These are phyloP conservation scores for Cladosporium austrohemisphaericum DNA, from an alignment of 2,329 filamentous ascomycete genomes.

Conservation along the genomic window DNA sequence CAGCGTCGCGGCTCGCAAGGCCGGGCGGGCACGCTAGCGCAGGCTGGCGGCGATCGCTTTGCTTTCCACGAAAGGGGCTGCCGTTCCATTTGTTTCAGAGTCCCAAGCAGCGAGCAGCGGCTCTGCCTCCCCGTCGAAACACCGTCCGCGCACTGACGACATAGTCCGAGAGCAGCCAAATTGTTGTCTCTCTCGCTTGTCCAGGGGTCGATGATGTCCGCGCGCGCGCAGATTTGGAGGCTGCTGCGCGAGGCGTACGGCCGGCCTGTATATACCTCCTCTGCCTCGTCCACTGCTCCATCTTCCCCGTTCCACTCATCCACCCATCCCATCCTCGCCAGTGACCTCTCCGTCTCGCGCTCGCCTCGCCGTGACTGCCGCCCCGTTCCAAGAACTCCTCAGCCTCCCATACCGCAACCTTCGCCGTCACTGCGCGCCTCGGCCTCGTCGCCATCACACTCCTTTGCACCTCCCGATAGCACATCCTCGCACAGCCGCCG, in stretches of 20 bases:
- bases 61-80: constrained; percentile 3
- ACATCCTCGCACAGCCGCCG: constrained; percentile 1
- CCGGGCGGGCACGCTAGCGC: not conserved
- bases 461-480: constrained; percentile 8
- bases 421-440: constrained; percentile 6
- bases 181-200: constrained; percentile 15
- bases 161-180: constrained; percentile 8
- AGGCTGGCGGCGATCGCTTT: constrained; percentile 2
- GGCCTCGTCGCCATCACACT: constrained; percentile 14
- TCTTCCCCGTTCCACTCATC: not conserved
- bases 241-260: no score
- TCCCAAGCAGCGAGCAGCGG: not conserved
- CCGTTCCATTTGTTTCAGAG: constrained; percentile 9
- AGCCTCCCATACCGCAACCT: not conserved
- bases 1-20: constrained; percentile 4
- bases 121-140: constrained; percentile 9
- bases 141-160: constrained; percentile 14
- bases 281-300: not conserved
- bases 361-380: not conserved
- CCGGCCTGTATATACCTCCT: constrained; percentile 4
- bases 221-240: constrained; percentile 10
- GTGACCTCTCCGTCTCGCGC: constrained; percentile 2
- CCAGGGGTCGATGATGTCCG: constrained; percentile 13
- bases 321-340: not conserved
- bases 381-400: not conserved